Percentiles rank a stretch among this genome's conserved stretches.
phyloP scores from a whole-genome alignment of 257 asterid species.

The Solanum sitiens region DNA sequence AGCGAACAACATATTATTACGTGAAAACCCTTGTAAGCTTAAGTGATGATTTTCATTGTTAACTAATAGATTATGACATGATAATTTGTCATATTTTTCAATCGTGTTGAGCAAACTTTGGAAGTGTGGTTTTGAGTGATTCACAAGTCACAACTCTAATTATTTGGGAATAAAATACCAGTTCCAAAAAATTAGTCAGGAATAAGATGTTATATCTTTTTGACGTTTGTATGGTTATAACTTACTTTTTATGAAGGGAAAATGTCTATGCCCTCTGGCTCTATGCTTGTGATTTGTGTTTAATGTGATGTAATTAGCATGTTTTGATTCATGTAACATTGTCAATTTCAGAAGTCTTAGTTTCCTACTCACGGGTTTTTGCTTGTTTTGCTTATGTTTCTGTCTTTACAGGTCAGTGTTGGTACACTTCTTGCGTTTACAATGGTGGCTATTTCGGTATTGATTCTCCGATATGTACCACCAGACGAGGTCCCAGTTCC shows the following conservation, averaged over 20 bases:
- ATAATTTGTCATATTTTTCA: not conserved
- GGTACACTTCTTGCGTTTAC: slow-evolving; percentile 98
- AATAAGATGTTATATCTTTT: not conserved
- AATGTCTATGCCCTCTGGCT: not conserved
- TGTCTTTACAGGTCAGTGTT: slow-evolving; percentile 81
- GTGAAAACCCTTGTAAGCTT: not conserved
- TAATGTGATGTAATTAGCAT: not conserved
- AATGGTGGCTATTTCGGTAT: slow-evolving; percentile 81
- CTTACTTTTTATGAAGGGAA: not conserved
- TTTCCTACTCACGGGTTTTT: not conserved
- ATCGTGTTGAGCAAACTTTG: not conserved
- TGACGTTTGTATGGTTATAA: not conserved
- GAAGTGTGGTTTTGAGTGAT: not conserved
- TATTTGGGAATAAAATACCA: not conserved
- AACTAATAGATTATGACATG: not conserved
- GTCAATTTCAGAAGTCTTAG: not conserved
- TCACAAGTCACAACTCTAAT: not conserved
- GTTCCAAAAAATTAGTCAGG: not conserved
- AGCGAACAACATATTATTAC: not conserved
- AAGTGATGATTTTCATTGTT: not conserved
- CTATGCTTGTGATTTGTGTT: not conserved
- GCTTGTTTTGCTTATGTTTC: not conserved
- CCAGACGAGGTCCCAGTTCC: slow-evolving; percentile 92
- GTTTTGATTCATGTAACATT: not conserved
- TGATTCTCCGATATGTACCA: slow-evolving; percentile 87